Evolutionary conservation across 306 rosid genomes (phyloP).

Genomic region (Morella rubra): DNA sequence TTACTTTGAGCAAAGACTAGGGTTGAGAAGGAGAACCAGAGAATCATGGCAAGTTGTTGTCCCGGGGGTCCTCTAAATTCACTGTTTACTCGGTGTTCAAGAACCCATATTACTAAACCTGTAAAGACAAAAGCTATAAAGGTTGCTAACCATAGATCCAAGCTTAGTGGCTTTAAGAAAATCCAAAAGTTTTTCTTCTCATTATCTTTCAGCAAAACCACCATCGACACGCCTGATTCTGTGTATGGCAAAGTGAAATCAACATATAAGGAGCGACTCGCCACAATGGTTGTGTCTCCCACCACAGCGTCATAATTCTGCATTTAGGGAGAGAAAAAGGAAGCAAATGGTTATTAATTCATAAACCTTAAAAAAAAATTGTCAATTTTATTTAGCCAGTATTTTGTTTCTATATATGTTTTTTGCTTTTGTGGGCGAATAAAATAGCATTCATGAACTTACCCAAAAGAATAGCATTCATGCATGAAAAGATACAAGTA

Average conservation of each 20-base stretch:
- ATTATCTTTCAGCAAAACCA: conserved; percentile 29
- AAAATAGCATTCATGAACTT: too few relatives aligned
- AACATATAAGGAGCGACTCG: conserved; percentile 28
- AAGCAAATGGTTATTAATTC: too few relatives aligned
- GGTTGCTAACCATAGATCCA: conserved; percentile 40
- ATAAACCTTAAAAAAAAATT: too few relatives aligned
- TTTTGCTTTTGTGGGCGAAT: too few relatives aligned
- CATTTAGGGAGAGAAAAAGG: not conserved
- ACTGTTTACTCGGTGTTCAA: conserved; percentile 34
- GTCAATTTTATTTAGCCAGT: too few relatives aligned
- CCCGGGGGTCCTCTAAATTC: conserved; percentile 30
- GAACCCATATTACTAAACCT: conserved; percentile 36
- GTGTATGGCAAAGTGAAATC: conserved; percentile 47
- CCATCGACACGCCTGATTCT: conserved; percentile 44
- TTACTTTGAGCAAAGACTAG: conserved; percentile 44
- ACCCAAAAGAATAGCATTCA: too few relatives aligned
- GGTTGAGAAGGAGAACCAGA: conserved; percentile 47
- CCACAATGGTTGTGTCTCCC: conserved; percentile 47
- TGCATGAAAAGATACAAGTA: too few relatives aligned
- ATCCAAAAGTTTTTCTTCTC: conserved; percentile 36
- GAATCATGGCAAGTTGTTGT: conserved; percentile 26
- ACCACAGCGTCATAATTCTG: conserved; percentile 39
- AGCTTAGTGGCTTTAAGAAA: conserved; percentile 44
- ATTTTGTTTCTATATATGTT: too few relatives aligned
- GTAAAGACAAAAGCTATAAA: conserved; percentile 26